These are phyloP conservation scores for Alternaria postmessia DNA, from an alignment of 2,329 filamentous ascomycete species.

Conservation along the genomic window DNA sequence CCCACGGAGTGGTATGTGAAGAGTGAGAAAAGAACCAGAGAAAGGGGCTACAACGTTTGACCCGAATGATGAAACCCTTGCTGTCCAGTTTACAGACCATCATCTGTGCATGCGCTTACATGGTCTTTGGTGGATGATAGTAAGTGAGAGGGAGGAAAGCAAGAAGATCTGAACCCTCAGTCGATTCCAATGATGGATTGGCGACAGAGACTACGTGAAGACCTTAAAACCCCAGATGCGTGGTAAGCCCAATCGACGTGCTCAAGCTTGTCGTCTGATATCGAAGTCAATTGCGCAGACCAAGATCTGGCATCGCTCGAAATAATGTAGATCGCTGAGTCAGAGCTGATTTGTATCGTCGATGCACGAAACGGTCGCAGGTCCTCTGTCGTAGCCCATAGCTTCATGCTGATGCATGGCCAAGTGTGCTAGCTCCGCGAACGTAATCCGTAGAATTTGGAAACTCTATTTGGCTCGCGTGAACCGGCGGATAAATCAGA, in stretches of 20 bases:
- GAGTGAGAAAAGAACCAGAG: background rate
- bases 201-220: background rate
- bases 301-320: background rate
- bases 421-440: background rate
- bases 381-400: background rate
- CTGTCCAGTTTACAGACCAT: background rate
- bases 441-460: background rate
- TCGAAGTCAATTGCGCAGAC: background rate
- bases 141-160: background rate
- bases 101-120: background rate
- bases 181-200: background rate
- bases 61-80: background rate
- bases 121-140: background rate
- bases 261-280: background rate
- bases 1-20: background rate
- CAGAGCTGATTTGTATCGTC: background rate
- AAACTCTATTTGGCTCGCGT: background rate
- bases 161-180: background rate
- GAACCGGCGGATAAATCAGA: conserved; percentile 13
- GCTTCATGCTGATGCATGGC: conserved; percentile 10
- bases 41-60: background rate
- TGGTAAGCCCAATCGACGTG: background rate
- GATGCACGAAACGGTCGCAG: background rate
- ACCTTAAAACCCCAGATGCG: background rate
- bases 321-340: background rate